Conservation (phyloP, 2,329 filamentous ascomycete species). For the Apiospora malaysiana region DNA sequence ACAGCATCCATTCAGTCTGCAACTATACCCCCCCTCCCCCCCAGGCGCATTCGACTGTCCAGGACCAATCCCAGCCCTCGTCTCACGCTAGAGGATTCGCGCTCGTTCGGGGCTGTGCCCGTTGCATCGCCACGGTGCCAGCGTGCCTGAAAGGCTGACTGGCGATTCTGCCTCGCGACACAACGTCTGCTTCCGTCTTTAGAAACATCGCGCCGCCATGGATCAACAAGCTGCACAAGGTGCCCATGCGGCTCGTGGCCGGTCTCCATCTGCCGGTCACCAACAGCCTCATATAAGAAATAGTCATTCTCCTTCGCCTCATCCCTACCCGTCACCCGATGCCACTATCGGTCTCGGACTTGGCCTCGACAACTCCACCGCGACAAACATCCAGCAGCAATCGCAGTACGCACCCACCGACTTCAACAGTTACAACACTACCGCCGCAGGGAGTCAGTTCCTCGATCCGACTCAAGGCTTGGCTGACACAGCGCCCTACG, state of each 20-base stretch:
- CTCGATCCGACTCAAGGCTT: slow-evolving; percentile 53
- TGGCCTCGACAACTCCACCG: slow-evolving; percentile 58
- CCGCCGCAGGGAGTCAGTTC: slow-evolving; percentile 50
- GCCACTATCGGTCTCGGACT: slow-evolving; percentile 62
- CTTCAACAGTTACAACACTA: slow-evolving; percentile 53
- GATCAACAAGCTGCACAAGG: slow-evolving; percentile 26
- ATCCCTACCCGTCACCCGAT: slow-evolving; percentile 58
- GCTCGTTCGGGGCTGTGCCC: slow-evolving; percentile 26
- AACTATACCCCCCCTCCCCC: slow-evolving; percentile 11
- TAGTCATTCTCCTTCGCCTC: slow-evolving; percentile 68
- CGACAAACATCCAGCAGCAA: slow-evolving; percentile 36
- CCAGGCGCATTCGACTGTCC: slow-evolving; percentile 6
- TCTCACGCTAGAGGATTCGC: slow-evolving; percentile 25
- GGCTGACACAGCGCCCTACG: slow-evolving; percentile 42
- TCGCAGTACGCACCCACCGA: slow-evolving; percentile 47
- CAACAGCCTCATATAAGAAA: slow-evolving; percentile 71
- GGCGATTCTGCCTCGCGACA: slow-evolving; percentile 27
- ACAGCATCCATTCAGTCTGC: background rate
- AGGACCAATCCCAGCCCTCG: slow-evolving; percentile 18
- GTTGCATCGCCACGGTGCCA: slow-evolving; percentile 27
- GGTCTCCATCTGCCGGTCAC: slow-evolving; percentile 66
- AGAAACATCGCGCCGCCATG: slow-evolving; percentile 26
- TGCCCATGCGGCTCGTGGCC: slow-evolving; percentile 51
- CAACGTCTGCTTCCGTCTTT: slow-evolving; percentile 25
- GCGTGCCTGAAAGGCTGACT: slow-evolving; percentile 28